A percentile compares a stretch with the other conserved stretches of the same genome.
phyloP scores from a whole-genome alignment of 2,329 filamentous ascomycete genomes.

The Talaromyces sp. region DNA sequence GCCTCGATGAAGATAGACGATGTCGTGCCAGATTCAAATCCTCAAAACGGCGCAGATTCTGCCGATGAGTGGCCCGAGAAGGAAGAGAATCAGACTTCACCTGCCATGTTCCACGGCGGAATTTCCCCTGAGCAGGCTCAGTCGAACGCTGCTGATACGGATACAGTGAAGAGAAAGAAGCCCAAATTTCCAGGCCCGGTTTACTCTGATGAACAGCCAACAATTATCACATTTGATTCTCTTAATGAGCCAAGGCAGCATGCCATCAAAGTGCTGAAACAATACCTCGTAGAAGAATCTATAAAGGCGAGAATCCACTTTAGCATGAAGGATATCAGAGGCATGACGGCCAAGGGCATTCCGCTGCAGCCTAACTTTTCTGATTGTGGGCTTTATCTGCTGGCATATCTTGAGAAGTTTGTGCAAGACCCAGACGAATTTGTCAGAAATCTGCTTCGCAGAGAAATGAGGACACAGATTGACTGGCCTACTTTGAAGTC shows the following conservation, averaged over 20 bases:
- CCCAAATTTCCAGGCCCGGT: conserved; percentile 27
- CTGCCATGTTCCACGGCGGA: conserved; percentile 17
- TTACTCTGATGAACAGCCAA: conserved; percentile 52
- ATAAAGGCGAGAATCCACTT: conserved; percentile 54
- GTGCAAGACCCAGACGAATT: conserved; percentile 68
- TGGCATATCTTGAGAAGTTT: conserved; percentile 81
- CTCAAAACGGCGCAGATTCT: conserved; percentile 7
- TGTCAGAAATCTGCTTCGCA: conserved; percentile 59
- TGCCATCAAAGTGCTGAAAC: conserved; percentile 64
- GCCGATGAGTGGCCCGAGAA: conserved; percentile 29
- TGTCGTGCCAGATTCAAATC: conserved; percentile 6
- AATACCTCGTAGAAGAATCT: conserved; percentile 72
- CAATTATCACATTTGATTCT: conserved; percentile 85
- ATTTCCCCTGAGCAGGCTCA: conserved; percentile 15
- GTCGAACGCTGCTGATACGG: conserved; percentile 11
- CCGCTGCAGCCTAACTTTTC: conserved; percentile 77
- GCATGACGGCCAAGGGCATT: conserved; percentile 67
- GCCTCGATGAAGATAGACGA: conserved; percentile 28
- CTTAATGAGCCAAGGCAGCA: conserved; percentile 60
- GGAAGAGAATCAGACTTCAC: conserved; percentile 23
- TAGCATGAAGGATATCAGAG: conserved; percentile 44
- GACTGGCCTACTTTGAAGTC: conserved; percentile 54
- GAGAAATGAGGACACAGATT: conserved; percentile 53
- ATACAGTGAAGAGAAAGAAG: conserved; percentile 19
- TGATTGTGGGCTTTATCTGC: conserved; percentile 83